phyloP scores from a whole-genome alignment of 1,284 basidiomycete species.

The Boletus mariae region DNA sequence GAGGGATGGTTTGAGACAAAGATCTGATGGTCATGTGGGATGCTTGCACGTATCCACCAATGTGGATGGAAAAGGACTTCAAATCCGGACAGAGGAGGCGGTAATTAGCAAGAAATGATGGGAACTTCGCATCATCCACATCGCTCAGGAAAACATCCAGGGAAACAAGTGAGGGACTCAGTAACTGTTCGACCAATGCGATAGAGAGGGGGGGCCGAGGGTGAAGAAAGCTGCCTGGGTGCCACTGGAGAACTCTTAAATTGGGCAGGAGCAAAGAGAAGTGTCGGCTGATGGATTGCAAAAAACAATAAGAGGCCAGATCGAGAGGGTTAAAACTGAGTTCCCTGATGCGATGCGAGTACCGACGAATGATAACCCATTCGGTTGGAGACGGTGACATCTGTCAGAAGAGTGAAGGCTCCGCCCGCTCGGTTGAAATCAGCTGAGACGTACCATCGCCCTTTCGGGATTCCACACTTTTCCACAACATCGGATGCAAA shows the following conservation, averaged over 20 bases:
- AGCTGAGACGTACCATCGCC: not conserved
- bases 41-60: not conserved
- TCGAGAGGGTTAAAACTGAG: not conserved
- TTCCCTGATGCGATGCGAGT: conserved; percentile 4
- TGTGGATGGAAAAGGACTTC: not conserved
- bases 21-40: not conserved
- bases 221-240: not conserved
- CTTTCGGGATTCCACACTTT: not conserved
- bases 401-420: not conserved
- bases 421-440: not conserved
- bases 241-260: conserved; percentile 6
- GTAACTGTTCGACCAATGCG: not conserved
- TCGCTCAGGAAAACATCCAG: not conserved
- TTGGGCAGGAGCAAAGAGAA: conserved; percentile 1
- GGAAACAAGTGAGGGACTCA: not conserved
- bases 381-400: not conserved
- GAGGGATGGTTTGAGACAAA: not conserved
- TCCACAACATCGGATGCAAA: conserved; percentile 1
- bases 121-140: not conserved
- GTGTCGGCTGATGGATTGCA: not conserved
- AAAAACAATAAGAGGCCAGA: not conserved
- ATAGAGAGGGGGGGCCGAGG: not conserved
- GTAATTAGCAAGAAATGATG: conserved; percentile 3
- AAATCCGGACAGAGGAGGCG: not conserved
- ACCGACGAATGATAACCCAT: conserved; percentile 4